Conservation (phyloP, 164 flowering plant genomes). For the Tetracentron sinense region DNA sequence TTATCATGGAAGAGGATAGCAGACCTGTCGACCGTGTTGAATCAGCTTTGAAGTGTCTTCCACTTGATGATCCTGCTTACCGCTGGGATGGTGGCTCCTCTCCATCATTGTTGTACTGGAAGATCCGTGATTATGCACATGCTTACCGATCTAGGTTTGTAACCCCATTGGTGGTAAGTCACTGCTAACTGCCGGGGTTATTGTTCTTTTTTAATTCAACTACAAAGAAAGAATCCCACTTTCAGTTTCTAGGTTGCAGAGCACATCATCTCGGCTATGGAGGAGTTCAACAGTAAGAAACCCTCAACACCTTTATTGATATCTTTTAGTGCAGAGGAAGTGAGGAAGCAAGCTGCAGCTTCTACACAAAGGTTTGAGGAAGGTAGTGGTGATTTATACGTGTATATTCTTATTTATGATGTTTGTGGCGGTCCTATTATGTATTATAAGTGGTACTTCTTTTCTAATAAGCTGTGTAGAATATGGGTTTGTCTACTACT, state of each 20-base stretch:
- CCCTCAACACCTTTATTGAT: constrained; percentile 65
- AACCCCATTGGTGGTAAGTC: constrained; percentile 70
- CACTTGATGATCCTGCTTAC: constrained; percentile 58
- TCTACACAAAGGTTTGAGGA: constrained; percentile 84
- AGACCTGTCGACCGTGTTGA: constrained; percentile 61
- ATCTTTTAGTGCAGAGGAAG: constrained; percentile 61
- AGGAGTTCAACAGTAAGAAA: constrained; percentile 50
- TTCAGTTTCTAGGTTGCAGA: constrained; percentile 69
- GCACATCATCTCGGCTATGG: constrained; percentile 58
- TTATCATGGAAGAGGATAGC: constrained; percentile 54
- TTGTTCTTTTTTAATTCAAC: constrained; percentile 8
- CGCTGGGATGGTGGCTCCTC: constrained; percentile 31
- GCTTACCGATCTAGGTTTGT: constrained; percentile 65
- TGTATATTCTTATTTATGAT: neutral
- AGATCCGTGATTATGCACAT: constrained; percentile 84
- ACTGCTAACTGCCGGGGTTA: neutral
- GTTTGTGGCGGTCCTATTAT: neutral
- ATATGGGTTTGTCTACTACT: neutral
- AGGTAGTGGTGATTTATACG: constrained; percentile 39
- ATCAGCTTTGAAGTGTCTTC: constrained; percentile 67
- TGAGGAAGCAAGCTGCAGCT: constrained; percentile 90
- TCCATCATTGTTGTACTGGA: constrained; percentile 77
- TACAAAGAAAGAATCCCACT: constrained; percentile 6
- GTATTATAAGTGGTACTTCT: neutral
- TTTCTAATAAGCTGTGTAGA: neutral